A percentile compares a stretch with the other conserved stretches of the same genome.
Evolutionary conservation across 2,329 filamentous ascomycete genomes (phyloP).

Genomic region (Sarocladium kiliense): DNA sequence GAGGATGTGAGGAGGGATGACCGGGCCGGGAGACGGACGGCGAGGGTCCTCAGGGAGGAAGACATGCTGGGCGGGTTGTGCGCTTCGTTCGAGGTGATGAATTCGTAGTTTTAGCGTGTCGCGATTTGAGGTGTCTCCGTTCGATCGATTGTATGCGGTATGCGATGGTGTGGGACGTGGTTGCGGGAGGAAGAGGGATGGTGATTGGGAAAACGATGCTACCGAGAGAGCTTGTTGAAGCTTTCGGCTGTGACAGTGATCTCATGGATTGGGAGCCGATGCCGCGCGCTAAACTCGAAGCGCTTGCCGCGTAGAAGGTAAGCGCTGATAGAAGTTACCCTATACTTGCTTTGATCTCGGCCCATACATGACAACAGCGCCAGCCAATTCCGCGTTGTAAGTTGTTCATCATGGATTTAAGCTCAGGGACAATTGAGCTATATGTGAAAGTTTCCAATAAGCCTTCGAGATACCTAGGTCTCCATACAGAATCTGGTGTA

Average conservation of each 20-base stretch:
- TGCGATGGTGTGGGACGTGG: not conserved
- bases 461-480: no score
- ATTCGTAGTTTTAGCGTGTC: not conserved
- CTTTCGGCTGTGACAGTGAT: slow-evolving; percentile 1
- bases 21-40: slow-evolving; percentile 1
- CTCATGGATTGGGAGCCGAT: not conserved
- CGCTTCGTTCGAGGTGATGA: not conserved
- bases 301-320: not conserved
- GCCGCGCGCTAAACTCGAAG: slow-evolving; percentile 1
- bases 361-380: no score
- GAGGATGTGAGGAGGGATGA: not conserved
- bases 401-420: no score
- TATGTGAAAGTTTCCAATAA: no score
- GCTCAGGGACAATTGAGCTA: no score
- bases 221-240: not conserved
- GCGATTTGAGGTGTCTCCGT: not conserved
- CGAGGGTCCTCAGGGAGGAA: slow-evolving; percentile 3
- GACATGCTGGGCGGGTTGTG: not conserved
- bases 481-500: no score
- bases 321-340: no score
- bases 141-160: not conserved
- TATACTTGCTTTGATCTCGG: no score
- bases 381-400: no score
- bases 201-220: not conserved
- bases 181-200: not conserved